Conservation (phyloP, 2,329 filamentous ascomycete genomes). For the Penicillium sp. region DNA sequence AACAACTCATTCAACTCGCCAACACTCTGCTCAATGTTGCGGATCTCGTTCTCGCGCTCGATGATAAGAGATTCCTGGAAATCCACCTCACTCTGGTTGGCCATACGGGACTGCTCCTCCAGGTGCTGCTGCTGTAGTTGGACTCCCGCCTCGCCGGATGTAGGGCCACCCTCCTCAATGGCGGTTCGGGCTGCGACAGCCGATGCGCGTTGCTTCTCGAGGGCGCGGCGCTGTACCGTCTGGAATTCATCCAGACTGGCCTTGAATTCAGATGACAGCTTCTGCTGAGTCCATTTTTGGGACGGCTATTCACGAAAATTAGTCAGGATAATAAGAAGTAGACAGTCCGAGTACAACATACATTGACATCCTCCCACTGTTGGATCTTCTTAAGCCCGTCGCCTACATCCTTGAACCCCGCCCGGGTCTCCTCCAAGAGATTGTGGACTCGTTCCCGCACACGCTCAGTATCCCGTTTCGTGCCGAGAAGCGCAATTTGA, state of each 20-base stretch:
- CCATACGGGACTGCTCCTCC: constrained; percentile 78
- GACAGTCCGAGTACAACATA: constrained; percentile 50
- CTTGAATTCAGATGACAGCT: constrained; percentile 92
- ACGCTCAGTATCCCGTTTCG: constrained; percentile 86
- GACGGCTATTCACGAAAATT: constrained; percentile 67
- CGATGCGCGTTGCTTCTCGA: constrained; percentile 91
- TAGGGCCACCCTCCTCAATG: constrained; percentile 62
- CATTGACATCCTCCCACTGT: constrained; percentile 81
- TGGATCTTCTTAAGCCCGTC: constrained; percentile 94
- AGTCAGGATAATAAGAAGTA: neutral
- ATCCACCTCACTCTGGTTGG: constrained; percentile 92
- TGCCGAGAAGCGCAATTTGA: constrained; percentile 85
- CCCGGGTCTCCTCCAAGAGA: constrained; percentile 82
- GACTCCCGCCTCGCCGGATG: constrained; percentile 45
- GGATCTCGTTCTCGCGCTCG: constrained; percentile 95
- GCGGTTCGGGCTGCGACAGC: constrained; percentile 82
- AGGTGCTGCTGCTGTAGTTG: constrained; percentile 70
- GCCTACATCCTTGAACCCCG: constrained; percentile 87
- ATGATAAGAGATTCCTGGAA: constrained; percentile 96
- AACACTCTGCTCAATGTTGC: constrained; percentile 96
- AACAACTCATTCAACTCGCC: constrained; percentile 96
- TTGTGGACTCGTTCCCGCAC: constrained; percentile 90
- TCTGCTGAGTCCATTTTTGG: constrained; percentile 95
- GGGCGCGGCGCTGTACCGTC: constrained; percentile 81
- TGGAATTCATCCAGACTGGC: constrained; percentile 90